A percentile compares a stretch with the other conserved stretches of the same genome.
These are phyloP conservation scores for Clarireedia hainanense DNA, from an alignment of 2,329 filamentous ascomycete species.

Conservation along the genomic window DNA sequence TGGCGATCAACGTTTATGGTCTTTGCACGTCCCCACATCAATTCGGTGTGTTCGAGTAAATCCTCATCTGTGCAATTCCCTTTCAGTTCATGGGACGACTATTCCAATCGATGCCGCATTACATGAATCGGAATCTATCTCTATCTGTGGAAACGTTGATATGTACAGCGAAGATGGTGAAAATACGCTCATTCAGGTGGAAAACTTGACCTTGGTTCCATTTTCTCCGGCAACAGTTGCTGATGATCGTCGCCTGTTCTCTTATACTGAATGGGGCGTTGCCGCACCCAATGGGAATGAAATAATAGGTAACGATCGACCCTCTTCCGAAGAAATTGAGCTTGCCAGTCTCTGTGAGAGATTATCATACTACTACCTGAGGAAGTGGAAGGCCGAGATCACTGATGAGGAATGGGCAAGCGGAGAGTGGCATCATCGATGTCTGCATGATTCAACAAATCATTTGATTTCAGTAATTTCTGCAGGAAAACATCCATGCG, in stretches of 20 bases:
- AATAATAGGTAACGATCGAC: background rate
- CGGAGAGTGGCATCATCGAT: background rate
- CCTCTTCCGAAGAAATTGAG: background rate
- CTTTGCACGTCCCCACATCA: constrained; percentile 12
- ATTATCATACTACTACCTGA: background rate
- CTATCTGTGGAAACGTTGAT: background rate
- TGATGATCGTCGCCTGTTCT: background rate
- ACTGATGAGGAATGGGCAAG: background rate
- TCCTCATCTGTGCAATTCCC: background rate
- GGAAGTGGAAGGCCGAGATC: background rate
- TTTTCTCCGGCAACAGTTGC: background rate
- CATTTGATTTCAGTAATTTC: background rate
- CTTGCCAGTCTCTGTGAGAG: background rate
- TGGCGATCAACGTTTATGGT: constrained; percentile 10
- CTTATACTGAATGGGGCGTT: background rate
- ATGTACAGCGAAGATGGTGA: background rate
- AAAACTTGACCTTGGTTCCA: background rate
- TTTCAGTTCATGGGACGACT: background rate
- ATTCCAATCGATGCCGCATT: background rate
- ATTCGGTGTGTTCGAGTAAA: constrained; percentile 13
- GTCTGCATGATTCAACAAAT: background rate
- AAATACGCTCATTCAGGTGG: background rate
- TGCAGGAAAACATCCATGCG: background rate
- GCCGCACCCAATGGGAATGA: background rate
- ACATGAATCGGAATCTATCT: background rate